These are phyloP conservation scores for Cyberlindnera americana DNA, from an alignment of 805 yeast species.

Conservation along the genomic window DNA sequence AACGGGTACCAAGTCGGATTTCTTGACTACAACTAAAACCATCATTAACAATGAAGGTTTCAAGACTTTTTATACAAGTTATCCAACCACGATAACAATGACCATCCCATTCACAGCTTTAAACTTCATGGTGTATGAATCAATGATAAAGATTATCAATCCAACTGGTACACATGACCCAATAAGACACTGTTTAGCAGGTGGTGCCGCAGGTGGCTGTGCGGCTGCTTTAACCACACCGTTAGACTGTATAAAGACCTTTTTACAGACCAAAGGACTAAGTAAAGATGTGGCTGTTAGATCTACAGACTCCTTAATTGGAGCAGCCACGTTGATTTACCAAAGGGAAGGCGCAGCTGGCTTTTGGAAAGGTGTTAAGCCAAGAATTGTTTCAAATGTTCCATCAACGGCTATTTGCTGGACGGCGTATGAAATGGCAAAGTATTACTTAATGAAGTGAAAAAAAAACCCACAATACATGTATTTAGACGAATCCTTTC, in stretches of 20 bases:
- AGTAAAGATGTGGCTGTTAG: slow-evolving; percentile 39
- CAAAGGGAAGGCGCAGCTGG: slow-evolving; percentile 56
- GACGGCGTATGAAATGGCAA: slow-evolving; percentile 98
- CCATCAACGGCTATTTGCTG: slow-evolving; percentile 96
- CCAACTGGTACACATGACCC: slow-evolving; percentile 83
- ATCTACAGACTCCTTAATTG: slow-evolving; percentile 57
- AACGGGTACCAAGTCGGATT: slow-evolving; percentile 4
- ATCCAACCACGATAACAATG: slow-evolving; percentile 93
- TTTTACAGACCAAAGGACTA: slow-evolving; percentile 76
- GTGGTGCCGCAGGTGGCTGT: slow-evolving; percentile 90
- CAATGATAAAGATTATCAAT: slow-evolving; percentile 66
- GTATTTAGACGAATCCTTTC: too few species aligned
- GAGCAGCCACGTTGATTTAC: slow-evolving; percentile 69
- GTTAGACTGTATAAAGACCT: slow-evolving; percentile 87
- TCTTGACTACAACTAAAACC: slow-evolving; percentile 15
- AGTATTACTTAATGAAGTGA: slow-evolving; percentile 35
- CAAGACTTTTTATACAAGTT: slow-evolving; percentile 78
- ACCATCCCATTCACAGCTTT: slow-evolving; percentile 93
- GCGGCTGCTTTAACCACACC: slow-evolving; percentile 97
- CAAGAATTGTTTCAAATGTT: slow-evolving; percentile 86
- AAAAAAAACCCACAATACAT: neutral
- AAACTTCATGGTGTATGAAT: slow-evolving; percentile 90
- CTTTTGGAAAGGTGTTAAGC: slow-evolving; percentile 80
- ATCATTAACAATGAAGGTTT: slow-evolving; percentile 53
- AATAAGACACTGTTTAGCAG: slow-evolving; percentile 85